These are phyloP conservation scores for Ceratocystis huliohia DNA, from an alignment of 2,329 filamentous ascomycete species.

Conservation along the genomic window DNA sequence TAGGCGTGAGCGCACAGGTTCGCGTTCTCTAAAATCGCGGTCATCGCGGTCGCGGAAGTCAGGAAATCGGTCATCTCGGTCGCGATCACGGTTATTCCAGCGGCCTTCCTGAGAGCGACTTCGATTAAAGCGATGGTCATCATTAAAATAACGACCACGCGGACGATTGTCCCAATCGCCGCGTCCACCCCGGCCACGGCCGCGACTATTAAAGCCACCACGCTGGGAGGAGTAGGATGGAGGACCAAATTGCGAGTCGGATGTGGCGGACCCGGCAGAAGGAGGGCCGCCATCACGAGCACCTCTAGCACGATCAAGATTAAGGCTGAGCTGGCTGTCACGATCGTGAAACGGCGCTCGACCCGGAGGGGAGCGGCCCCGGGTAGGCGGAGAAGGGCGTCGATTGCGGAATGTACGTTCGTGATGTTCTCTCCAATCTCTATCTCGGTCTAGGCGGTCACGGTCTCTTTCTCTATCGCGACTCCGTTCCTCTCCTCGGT, in stretches of 20 bases:
- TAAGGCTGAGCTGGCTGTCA: constrained; percentile 48
- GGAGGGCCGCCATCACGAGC: constrained; percentile 59
- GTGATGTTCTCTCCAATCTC: constrained; percentile 35
- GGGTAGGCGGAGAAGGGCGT: constrained; percentile 46
- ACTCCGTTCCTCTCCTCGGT: constrained; percentile 44
- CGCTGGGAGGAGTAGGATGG: constrained; percentile 40
- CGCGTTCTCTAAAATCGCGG: constrained; percentile 35
- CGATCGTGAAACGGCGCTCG: constrained; percentile 51
- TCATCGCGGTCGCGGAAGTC: constrained; percentile 34
- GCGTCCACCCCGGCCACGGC: constrained; percentile 38
- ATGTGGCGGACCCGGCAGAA: constrained; percentile 57
- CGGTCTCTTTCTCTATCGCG: constrained; percentile 43
- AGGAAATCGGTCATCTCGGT: constrained; percentile 36
- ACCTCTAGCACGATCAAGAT: constrained; percentile 53
- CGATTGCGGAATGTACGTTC: constrained; percentile 30
- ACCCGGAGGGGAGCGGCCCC: constrained; percentile 54
- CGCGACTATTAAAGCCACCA: constrained; percentile 40
- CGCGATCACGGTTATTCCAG: constrained; percentile 44
- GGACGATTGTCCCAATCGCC: constrained; percentile 37
- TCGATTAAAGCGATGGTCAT: constrained; percentile 51
- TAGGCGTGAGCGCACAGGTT: constrained; percentile 37
- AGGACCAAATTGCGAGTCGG: constrained; percentile 48
- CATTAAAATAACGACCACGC: constrained; percentile 45
- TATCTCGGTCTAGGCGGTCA: constrained; percentile 34
- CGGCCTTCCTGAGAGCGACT: constrained; percentile 54